Evolutionary conservation across 2,329 filamentous ascomycete species (phyloP).

Genomic region (Paraconiothyrium brasiliense): DNA sequence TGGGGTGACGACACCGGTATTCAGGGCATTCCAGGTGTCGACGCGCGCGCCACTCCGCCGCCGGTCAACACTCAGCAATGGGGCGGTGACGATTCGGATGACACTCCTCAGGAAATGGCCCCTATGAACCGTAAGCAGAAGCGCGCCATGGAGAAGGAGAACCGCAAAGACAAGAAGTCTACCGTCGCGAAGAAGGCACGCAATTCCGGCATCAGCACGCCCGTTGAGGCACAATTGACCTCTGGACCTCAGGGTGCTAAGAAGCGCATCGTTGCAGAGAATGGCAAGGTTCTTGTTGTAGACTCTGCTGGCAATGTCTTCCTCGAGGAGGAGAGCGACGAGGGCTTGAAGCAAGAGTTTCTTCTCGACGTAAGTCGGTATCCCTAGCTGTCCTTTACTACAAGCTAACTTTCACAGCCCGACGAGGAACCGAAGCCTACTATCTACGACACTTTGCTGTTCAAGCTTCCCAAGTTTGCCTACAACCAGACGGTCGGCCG

Average conservation of each 20-base stretch:
- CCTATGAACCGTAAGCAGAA: conserved; percentile 81
- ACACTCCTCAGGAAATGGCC: conserved; percentile 65
- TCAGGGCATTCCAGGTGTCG: conserved; percentile 70
- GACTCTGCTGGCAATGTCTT: conserved; percentile 93
- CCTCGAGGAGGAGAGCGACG: conserved; percentile 89
- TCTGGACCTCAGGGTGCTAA: conserved; percentile 76
- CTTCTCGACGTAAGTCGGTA: conserved; percentile 80
- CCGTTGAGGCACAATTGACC: conserved; percentile 60
- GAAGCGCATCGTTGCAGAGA: conserved; percentile 90
- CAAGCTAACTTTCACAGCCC: conserved; percentile 61
- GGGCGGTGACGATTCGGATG: conserved; percentile 42
- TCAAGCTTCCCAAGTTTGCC: conserved; percentile 78
- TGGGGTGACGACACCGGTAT: conserved; percentile 84
- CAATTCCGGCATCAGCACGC: conserved; percentile 63
- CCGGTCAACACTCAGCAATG: conserved; percentile 41
- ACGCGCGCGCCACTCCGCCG: conserved; percentile 51
- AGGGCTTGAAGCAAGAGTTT: conserved; percentile 83
- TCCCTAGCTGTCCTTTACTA: not conserved
- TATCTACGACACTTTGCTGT: conserved; percentile 82
- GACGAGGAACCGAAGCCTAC: conserved; percentile 82
- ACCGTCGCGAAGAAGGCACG: conserved; percentile 66
- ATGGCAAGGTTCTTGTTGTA: conserved; percentile 93
- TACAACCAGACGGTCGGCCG: conserved; percentile 64
- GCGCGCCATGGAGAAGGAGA: conserved; percentile 86
- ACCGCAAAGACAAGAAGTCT: conserved; percentile 67